Conservation (phyloP, 345 rosid genomes). For the Gossypium thurberi region DNA sequence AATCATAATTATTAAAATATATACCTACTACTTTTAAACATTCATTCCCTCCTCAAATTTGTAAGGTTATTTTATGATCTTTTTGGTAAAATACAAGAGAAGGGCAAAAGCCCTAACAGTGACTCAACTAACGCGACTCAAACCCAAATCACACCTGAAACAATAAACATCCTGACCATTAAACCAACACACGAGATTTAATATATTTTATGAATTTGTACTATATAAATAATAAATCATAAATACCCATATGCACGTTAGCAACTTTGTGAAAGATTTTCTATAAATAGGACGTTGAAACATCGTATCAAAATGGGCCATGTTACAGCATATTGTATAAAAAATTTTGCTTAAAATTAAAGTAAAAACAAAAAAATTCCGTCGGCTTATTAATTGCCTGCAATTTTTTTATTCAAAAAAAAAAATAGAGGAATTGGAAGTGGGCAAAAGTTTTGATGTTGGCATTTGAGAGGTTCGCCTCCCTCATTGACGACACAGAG, state of each 20-base stretch:
- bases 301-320: background rate
- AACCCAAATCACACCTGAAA: rapidly evolving
- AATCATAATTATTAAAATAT: too few species aligned
- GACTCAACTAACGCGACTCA: too few species aligned
- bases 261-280: background rate
- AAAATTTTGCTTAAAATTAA: background rate
- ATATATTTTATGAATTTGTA: background rate
- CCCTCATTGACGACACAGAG: constrained; percentile 43
- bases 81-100: too few species aligned
- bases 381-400: background rate
- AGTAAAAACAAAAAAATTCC: background rate
- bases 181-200: too few species aligned
- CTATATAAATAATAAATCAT: too few species aligned
- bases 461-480: constrained; percentile 23
- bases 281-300: background rate
- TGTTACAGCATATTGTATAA: background rate
- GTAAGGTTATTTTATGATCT: too few species aligned
- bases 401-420: background rate
- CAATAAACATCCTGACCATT: too few species aligned
- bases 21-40: too few species aligned
- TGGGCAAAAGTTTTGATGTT: background rate
- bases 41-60: too few species aligned
- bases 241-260: too few species aligned
- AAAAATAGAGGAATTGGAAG: too few species aligned
- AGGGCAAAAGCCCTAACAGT: too few species aligned